Evolutionary conservation across 2,329 filamentous ascomycete species (phyloP).

Genomic region (Fusarium sp.): DNA sequence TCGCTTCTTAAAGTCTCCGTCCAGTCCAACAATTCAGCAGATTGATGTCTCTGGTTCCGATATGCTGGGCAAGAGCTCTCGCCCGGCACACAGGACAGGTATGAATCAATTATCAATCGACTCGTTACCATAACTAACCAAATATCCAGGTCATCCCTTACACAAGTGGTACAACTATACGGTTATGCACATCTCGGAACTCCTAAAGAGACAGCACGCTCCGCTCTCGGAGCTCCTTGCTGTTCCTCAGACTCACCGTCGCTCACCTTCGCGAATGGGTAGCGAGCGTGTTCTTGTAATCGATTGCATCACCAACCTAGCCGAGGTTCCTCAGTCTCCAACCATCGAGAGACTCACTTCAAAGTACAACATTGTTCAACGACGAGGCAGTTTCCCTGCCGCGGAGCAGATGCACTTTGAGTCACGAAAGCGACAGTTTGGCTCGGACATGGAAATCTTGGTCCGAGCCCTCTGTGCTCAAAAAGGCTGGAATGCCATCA

Average conservation of each 20-base stretch:
- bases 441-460: slow-evolving; percentile 76
- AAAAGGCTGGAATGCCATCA: slow-evolving; percentile 78
- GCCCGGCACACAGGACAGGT: slow-evolving; percentile 62
- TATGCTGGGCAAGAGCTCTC: slow-evolving; percentile 57
- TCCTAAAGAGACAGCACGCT: slow-evolving; percentile 61
- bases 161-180: slow-evolving; percentile 73
- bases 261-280: slow-evolving; percentile 40
- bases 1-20: slow-evolving; percentile 69
- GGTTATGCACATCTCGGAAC: slow-evolving; percentile 68
- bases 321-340: slow-evolving; percentile 61
- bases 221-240: slow-evolving; percentile 62
- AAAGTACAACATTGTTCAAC: slow-evolving; percentile 48
- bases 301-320: slow-evolving; percentile 71
- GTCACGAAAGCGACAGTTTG: slow-evolving; percentile 68
- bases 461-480: slow-evolving; percentile 80
- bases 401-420: slow-evolving; percentile 67
- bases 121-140: slow-evolving; percentile 24
- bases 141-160: slow-evolving; percentile 66
- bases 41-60: slow-evolving; percentile 64
- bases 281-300: slow-evolving; percentile 65
- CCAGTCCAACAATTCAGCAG: slow-evolving; percentile 70
- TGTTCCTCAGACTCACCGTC: slow-evolving; percentile 48
- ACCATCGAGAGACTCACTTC: slow-evolving; percentile 53
- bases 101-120: slow-evolving; percentile 26
- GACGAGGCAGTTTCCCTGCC: slow-evolving; percentile 55